phyloP scores from a whole-genome alignment of 2,329 filamentous ascomycete species.

The Pseudophaeomoniella oleicola region DNA sequence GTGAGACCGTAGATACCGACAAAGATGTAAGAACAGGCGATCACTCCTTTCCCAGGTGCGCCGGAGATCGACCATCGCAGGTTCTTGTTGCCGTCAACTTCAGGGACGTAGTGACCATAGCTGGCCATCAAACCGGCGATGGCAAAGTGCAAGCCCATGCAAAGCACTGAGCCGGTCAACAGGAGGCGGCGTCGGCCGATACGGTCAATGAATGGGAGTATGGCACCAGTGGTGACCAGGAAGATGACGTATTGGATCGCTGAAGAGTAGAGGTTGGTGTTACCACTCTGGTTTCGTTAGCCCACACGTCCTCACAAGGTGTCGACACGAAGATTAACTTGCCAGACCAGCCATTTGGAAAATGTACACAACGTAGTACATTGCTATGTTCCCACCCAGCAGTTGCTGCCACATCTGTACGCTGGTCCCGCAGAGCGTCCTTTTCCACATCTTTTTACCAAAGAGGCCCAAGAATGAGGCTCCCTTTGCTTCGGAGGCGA shows the following conservation, averaged over 20 bases:
- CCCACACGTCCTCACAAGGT: not conserved
- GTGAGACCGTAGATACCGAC: conserved; percentile 54
- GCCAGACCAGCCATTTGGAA: conserved; percentile 44
- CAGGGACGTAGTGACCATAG: conserved; percentile 28
- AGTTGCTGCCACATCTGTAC: conserved; percentile 44
- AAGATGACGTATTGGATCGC: conserved; percentile 44
- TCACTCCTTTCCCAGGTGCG: conserved; percentile 45
- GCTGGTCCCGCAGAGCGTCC: conserved; percentile 36
- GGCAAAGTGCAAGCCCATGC: conserved; percentile 35
- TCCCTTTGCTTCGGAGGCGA: conserved; percentile 18
- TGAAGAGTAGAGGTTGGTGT: conserved; percentile 34
- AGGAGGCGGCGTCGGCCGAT: conserved; percentile 34
- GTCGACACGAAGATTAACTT: conserved; percentile 9
- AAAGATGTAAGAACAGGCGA: conserved; percentile 58
- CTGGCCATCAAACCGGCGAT: conserved; percentile 38
- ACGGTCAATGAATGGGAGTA: conserved; percentile 35
- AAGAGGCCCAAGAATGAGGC: conserved; percentile 27
- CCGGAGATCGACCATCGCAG: conserved; percentile 23
- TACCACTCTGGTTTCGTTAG: conserved; percentile 16
- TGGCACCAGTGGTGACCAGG: conserved; percentile 35
- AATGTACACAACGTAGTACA: conserved; percentile 48
- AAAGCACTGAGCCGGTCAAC: conserved; percentile 30
- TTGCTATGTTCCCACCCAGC: conserved; percentile 42
- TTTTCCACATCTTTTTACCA: conserved; percentile 32
- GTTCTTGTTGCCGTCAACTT: conserved; percentile 17